Evolutionary conservation across 768 basidiomycete genomes (phyloP).

Genomic region (Russula sp.): DNA sequence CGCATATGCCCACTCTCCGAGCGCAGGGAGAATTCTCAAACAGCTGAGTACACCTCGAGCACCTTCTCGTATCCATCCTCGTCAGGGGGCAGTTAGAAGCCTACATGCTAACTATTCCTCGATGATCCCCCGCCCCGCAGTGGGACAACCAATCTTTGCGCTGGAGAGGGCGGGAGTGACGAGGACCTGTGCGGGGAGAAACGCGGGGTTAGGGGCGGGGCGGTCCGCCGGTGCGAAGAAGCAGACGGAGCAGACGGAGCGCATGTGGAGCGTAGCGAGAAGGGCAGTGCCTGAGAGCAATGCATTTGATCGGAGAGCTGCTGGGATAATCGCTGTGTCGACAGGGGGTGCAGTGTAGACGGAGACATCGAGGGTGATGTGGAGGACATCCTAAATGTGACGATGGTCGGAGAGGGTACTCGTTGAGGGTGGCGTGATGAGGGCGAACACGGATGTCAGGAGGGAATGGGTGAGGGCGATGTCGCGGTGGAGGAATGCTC

Average conservation of each 20-base stretch:
- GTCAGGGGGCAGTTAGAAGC: conserved; percentile 30
- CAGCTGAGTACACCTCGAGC: conserved; percentile 59
- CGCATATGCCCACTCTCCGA: conserved; percentile 81
- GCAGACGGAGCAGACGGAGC: conserved; percentile 54
- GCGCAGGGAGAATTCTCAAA: conserved; percentile 61
- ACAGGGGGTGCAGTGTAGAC: conserved; percentile 53
- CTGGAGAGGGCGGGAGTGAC: conserved; percentile 65
- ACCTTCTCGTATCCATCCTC: conserved; percentile 61
- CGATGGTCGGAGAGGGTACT: conserved; percentile 40
- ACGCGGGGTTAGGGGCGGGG: conserved; percentile 39
- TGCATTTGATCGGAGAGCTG: conserved; percentile 46
- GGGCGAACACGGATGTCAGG: conserved; percentile 52
- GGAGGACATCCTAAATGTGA: conserved; percentile 77
- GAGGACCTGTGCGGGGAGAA: conserved; percentile 64
- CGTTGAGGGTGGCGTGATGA: conserved; percentile 43
- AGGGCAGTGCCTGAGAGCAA: conserved; percentile 55
- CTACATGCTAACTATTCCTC: conserved; percentile 75
- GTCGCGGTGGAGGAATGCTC: conserved; percentile 73
- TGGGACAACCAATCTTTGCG: conserved; percentile 50
- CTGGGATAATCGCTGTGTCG: conserved; percentile 42
- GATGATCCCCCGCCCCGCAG: conserved; percentile 55
- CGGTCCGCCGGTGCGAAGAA: conserved; percentile 55
- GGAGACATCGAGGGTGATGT: conserved; percentile 76
- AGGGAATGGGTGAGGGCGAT: conserved; percentile 59
- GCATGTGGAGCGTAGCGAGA: conserved; percentile 49